Evolutionary conservation across 768 basidiomycete species (phyloP), one percentile per base, ranked within the genome.

Genomic region (Phlebiopsis gigantea): DNA sequence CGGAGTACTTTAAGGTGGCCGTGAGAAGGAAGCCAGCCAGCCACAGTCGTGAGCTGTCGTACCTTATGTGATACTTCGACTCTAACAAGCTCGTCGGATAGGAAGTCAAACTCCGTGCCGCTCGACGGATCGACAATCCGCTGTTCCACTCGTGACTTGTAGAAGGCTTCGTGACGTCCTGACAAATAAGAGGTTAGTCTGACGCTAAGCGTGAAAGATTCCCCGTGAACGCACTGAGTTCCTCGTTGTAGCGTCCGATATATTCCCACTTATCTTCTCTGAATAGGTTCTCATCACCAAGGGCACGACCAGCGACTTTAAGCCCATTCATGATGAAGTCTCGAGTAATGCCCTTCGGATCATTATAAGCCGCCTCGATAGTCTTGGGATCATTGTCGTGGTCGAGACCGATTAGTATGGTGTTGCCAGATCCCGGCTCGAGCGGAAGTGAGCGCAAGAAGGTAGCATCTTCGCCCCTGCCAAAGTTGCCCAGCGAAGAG

Each of bases 21-120:
- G 21, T 51, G 19, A 54, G 45, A 9, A 21, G 2, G 2, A 21
- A 51, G 47, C 31, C 29, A 14, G 14, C 25, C 46, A 50, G 21
- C 30, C 21, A 21, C 28, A 34, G 31, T 7, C 14, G 14, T 1
- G 42, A 56, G 22, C 19, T 6, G 12, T 59, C 72, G 47, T 62
- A 92, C 94, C 82, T 98, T 99, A 69, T 85, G 76, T 41, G 92
- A 93, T 61, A 85, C 79, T 67, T 98, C 97, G 43, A 98, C 83
- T 61, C 89, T 84, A 60, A 99, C 66, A 26, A 87, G 73, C 69
- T 99, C 97, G 57, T 81, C 83, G 57, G 85, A 71, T 6, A 75
- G 69, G 64, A 99, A 88, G 8, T 66, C 61, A 44, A 88, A 67
- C 14, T 71, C 68, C 44, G 75, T 67, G 12, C 76, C 61, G 7